Evolutionary conservation across 176 grass and related monocot genomes (phyloP), one percentile per base, ranked within the genome.

Genomic region (Carex cristatella): DNA sequence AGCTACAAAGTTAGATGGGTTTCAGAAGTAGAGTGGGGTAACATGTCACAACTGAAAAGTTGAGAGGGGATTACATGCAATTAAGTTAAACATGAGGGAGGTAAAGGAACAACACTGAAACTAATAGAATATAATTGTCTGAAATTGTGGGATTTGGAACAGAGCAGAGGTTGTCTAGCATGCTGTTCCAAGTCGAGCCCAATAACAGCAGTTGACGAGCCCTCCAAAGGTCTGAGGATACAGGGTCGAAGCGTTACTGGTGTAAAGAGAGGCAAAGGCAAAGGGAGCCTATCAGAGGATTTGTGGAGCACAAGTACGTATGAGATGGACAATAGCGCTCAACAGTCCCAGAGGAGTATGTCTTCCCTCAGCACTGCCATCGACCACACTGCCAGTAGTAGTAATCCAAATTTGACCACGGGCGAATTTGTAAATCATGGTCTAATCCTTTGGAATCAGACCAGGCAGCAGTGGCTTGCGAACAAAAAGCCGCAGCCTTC

Each of bases 81-180:
- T 54, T 76, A 55, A 76, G 72, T 27, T 53, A 79, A 79, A 58
- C 28, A 57, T 35, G 53, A 72, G 51, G 53, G 27, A 32, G 35
- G 30, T 31, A 58, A 79, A 58, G 53, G 27, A 58, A 79, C 49
- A 28, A 58, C 12, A 79, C 53, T 79, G 74, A 81, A 81, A 65
- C 79, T 81, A 65, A 81, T 81, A 56, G 32, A 40, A 65, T 81
- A 81, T 81, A 81, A 30, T 81, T 42, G 44, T 67, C 46, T 79
- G 14, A 79, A 61, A 67, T 69, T 46, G 59, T 83, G 91, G 91
- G 65, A 88, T 95, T 98, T 94, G 89, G 81, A 93, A 94, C 95
- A 98, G 95, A 91, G 84, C 95, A 98, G 95, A 93, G 87, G 95
- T 98, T 98, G 91, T 88, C 88, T 98, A 91, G 91, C 89, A 89